Base-by-base conservation (phyloP, 306 rosid genomes). In the Ormosia semicastrata region DNA sequence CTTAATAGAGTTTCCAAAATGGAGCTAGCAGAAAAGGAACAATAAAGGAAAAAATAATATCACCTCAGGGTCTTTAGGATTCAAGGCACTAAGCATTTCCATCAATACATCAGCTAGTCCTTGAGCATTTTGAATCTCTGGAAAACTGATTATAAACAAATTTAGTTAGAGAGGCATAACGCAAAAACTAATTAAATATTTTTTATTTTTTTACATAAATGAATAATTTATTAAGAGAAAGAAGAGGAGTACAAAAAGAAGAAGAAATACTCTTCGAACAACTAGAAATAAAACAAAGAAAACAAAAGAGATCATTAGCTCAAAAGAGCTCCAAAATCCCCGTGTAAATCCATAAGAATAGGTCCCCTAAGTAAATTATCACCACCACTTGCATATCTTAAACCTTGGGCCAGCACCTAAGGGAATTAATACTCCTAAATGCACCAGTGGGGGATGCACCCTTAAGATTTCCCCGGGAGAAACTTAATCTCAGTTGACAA, bases 31-130 rank as follows among this genome's bases (percentile, higher is more conserved):
- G 71, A 76, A 60, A 63, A 70, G 65, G 78, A 46, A 77, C 36
- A 4, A 57, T 39, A 30, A 46, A 17, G 14, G 36, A 53, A 32
- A 53, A 33, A 4, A 68, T 64, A 49, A 58, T 43, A 79, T 76
- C 82, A 93, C 99, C 98, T 87, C 86, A 33, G 91, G 89, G 44
- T 84, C 93, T 85, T 89, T 90, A 41, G 92, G 92, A 87, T 89
- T 94, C 93, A 93, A 89, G 29, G 93, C 98, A 70, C 84, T 83
- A 67, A 96, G 97, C 94, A 96, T 96, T 79, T 96, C 99, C 85
- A 84, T 86, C 86, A 96, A 89, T 56, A 96, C 92, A 88, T 92
- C 94, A 47, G 93, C 90, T 62, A 96, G 44, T 71, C 97, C 99
- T 77, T 84, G 84, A 75, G 98, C 97, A 87, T 87, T 93, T 83